Base-by-base conservation (phyloP, 306 rosid species). In the Acmispon strigosus region DNA sequence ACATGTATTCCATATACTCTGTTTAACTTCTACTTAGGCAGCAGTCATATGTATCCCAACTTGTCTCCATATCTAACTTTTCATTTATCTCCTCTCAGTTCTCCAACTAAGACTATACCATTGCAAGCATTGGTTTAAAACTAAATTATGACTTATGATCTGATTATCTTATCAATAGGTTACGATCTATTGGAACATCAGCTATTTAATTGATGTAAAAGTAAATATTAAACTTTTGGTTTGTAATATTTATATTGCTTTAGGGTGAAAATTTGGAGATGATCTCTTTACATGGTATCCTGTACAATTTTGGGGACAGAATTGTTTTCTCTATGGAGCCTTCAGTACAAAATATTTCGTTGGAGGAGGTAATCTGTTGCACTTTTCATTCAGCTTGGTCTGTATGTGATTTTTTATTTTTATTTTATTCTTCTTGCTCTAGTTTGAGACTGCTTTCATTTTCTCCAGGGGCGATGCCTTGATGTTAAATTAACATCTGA, bases 401-500 rank as follows among this genome's bases (percentile, higher is more conserved):
- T 24, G n/a, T 43, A 56, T 22, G 54, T 67, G 45, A 49, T 62
- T 77, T 34, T 10, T 34, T 18, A 22, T 20, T 1, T 20, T 27
- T 1, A 2, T 34, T 18, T 19, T n/a, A n/a, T 12, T 2, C 12
- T 47, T 42, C 44, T 72, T 75, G 17, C 71, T 57, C 67, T 66
- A 34, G 66, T 68, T 72, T 72, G 54, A 50, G 16, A 51, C 77
- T 59, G 14, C 80, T 74, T 78, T 76, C 48, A 51, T 82, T 72
- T 88, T 70, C 20, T 77, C 42, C 78, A 90, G 98, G 96, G 84
- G 74, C 87, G 82, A 60, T 90, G 97, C 78, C 79, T 90, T 75
- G 98, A 94, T 78, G 92, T 86, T 66, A 89, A 89, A 78, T 69
- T 94, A 76, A 66, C 85, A 36, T 80, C 78, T 2, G 86, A 90